A percentile compares a stretch with the other conserved stretches of the same genome.
Evolutionary conservation across 2,329 filamentous ascomycete genomes (phyloP).

Genomic region (Aureobasidium pullulans): DNA sequence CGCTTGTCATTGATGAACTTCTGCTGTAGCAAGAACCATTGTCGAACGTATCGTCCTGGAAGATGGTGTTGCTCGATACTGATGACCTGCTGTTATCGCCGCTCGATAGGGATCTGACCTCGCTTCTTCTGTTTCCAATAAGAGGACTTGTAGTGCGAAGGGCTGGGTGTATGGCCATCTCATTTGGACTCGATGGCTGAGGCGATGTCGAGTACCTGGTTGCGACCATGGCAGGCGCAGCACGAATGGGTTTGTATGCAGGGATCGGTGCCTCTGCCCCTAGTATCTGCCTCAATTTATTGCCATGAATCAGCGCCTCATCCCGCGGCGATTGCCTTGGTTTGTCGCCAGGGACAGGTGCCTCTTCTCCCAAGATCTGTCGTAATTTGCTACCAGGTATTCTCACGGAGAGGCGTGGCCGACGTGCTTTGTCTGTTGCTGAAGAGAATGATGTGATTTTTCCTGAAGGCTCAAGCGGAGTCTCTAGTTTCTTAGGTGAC

Average conservation of each 20-base stretch:
- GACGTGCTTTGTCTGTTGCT: neutral
- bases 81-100: slow-evolving; percentile 19
- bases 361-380: slow-evolving; percentile 10
- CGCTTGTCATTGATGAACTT: slow-evolving; percentile 33
- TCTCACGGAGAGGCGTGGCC: slow-evolving; percentile 19
- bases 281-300: slow-evolving; percentile 10
- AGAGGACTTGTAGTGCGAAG: neutral
- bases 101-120: neutral
- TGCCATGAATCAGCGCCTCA: neutral
- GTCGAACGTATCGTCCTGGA: slow-evolving; percentile 1
- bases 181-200: neutral
- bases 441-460: neutral
- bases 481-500: neutral
- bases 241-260: neutral
- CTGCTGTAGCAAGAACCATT: slow-evolving; percentile 33
- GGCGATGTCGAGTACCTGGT: neutral
- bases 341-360: neutral
- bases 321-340: slow-evolving; percentile 8
- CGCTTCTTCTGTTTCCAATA: neutral
- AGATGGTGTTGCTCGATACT: slow-evolving; percentile 26
- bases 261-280: neutral
- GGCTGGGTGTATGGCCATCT: slow-evolving; percentile 8
- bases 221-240: neutral
- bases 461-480: neutral
- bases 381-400: slow-evolving; percentile 18